These are phyloP conservation scores for Didymella sp. DNA, from an alignment of 2,329 filamentous ascomycete species.

Conservation along the genomic window DNA sequence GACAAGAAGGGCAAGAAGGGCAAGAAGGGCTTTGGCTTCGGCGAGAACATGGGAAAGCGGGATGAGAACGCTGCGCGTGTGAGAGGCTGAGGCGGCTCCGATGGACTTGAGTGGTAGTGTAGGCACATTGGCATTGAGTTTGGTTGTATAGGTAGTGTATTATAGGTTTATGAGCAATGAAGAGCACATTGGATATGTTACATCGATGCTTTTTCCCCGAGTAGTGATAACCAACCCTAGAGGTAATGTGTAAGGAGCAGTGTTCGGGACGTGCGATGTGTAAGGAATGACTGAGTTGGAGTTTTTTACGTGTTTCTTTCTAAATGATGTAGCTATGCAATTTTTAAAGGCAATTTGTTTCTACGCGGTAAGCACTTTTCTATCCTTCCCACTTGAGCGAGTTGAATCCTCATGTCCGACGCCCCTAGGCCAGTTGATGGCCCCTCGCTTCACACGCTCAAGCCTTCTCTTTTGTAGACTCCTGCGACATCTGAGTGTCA, in stretches of 20 bases:
- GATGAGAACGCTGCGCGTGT: slow-evolving; percentile 46
- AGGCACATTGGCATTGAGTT: too few species aligned
- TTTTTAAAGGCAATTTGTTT: not conserved
- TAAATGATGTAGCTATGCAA: too few species aligned
- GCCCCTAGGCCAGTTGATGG: not conserved
- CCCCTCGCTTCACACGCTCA: not conserved
- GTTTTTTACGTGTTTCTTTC: too few species aligned
- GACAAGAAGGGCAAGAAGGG: slow-evolving; percentile 74
- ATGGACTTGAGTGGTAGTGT: too few species aligned
- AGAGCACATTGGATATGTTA: not conserved
- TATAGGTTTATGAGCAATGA: not conserved
- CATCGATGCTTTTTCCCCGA: too few species aligned
- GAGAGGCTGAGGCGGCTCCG: slow-evolving; percentile 13
- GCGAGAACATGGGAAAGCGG: slow-evolving; percentile 36
- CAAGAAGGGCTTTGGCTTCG: slow-evolving; percentile 64
- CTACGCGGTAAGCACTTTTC: not conserved
- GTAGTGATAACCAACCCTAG: too few species aligned
- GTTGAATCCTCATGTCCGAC: slow-evolving; percentile 10
- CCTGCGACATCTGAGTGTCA: slow-evolving; percentile 3
- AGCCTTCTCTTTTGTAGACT: slow-evolving; percentile 8
- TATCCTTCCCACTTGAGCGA: not conserved
- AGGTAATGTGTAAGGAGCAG: too few species aligned
- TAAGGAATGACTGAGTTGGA: not conserved
- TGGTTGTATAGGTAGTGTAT: not conserved
- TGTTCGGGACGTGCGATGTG: too few species aligned